These are phyloP conservation scores for Leptographium radiaticola DNA, from an alignment of 2,329 filamentous ascomycete genomes.

Conservation along the genomic window DNA sequence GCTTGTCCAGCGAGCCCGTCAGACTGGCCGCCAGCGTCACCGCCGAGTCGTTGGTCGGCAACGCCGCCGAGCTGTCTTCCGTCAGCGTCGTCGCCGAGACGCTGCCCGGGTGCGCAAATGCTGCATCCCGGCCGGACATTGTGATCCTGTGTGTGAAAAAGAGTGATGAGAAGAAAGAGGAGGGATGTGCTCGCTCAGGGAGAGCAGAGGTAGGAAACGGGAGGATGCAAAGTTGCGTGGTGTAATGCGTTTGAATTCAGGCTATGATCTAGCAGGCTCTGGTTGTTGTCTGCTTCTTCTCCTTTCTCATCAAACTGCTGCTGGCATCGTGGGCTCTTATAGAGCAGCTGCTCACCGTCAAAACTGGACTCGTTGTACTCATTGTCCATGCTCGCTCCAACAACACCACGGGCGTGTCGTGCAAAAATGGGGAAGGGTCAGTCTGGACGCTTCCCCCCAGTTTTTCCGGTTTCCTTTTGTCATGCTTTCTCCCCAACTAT, in stretches of 20 bases:
- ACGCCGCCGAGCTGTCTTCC: background rate
- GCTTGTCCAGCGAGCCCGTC: background rate
- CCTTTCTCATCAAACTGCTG: no score
- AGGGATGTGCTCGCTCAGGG: background rate
- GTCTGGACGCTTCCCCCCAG: background rate
- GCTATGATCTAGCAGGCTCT: no score
- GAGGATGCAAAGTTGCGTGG: no score
- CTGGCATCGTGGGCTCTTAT: background rate
- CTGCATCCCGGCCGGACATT: background rate
- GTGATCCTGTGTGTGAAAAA: background rate
- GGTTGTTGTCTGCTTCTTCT: no score
- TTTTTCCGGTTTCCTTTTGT: slow-evolving; percentile 1
- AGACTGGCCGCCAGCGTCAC: background rate
- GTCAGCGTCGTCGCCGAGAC: slow-evolving; percentile 4
- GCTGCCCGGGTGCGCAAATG: background rate
- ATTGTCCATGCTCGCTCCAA: background rate
- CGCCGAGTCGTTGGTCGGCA: background rate
- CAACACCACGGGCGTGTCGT: slow-evolving; percentile 1
- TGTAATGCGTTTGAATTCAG: no score
- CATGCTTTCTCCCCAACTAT: background rate
- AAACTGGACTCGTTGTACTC: background rate
- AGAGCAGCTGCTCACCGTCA: background rate
- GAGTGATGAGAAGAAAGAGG: no score
- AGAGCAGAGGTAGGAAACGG: background rate
- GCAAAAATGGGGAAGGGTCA: background rate